Percentiles rank a stretch among this genome's conserved stretches.
Evolutionary conservation across 2,329 filamentous ascomycete genomes (phyloP).

Genomic region (Elsinoe arachidis): DNA sequence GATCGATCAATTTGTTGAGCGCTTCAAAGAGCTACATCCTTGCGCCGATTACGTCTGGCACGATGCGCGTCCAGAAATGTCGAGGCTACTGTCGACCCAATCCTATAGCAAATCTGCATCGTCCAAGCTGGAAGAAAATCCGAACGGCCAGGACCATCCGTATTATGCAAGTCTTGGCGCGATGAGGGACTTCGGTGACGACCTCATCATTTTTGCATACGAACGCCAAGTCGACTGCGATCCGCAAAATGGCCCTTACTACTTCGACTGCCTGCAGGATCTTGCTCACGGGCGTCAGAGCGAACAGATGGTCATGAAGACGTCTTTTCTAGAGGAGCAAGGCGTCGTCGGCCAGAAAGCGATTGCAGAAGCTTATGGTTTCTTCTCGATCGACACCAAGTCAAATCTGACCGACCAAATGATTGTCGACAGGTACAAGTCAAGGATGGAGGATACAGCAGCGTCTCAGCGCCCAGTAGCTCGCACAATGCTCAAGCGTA

Average conservation of each 20-base stretch:
- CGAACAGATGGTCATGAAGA: conserved; percentile 49
- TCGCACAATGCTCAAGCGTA: conserved; percentile 49
- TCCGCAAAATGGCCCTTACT: conserved; percentile 47
- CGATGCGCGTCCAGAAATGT: conserved; percentile 26
- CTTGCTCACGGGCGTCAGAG: conserved; percentile 50
- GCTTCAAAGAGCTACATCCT: conserved; percentile 19
- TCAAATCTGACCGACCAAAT: conserved; percentile 46
- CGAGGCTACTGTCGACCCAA: conserved; percentile 26
- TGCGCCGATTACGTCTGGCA: conserved; percentile 24
- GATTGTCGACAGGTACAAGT: conserved; percentile 54
- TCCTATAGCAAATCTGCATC: conserved; percentile 18
- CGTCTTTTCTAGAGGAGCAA: conserved; percentile 49
- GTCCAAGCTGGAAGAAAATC: conserved; percentile 13
- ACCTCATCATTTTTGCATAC: conserved; percentile 54
- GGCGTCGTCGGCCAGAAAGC: conserved; percentile 51
- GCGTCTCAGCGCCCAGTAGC: conserved; percentile 37
- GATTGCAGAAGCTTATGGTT: conserved; percentile 49
- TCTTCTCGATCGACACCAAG: conserved; percentile 46
- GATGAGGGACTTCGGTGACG: conserved; percentile 53
- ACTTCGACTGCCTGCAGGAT: conserved; percentile 56
- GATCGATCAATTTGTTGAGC: conserved; percentile 32
- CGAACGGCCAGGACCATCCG: conserved; percentile 27
- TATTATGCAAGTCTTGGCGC: conserved; percentile 56
- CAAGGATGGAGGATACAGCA: conserved; percentile 29
- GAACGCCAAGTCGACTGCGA: conserved; percentile 51